Evolutionary conservation across 257 asterid genomes (phyloP), one percentile per base, ranked within the genome.

Genomic region (Parsonsia alboflavescens): DNA sequence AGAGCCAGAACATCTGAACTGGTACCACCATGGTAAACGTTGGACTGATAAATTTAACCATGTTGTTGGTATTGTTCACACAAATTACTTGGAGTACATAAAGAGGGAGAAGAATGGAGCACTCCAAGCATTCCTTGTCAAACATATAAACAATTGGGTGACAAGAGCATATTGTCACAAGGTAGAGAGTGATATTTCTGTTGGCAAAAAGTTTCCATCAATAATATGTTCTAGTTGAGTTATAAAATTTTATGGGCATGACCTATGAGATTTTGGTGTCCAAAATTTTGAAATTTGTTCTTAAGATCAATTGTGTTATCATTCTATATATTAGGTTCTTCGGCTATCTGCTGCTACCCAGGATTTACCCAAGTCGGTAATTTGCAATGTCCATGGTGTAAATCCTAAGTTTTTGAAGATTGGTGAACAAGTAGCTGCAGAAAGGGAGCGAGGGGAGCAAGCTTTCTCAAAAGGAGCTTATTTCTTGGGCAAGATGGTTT

Each of bases 1-100:
- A 90, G 99, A 95, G 81, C 99, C 99, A 13, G 99, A 95, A 80
- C 99, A 95, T 78, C 86, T 95, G 82, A 95, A 95, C 77, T 95
- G 98, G 99, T 95, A 95, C 82, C 99, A 95, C 82, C 99, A 95
- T 76, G 99, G 98, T 39, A 95, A 87, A 85, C 96, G 99, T 30
- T 95, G 99, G 99, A 92, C 96, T 49, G 93, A 95, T 89, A 95
- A 92, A 85, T 95, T 95, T 85, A 92, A 90, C 88, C 97, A 95
- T 71, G 99, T 95, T 50, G 97, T 95, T 19, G 99, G 99, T 21
- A 76, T 95, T 71, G 97, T 95, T 73, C 99, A 95, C 82, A 95
- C 99, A 49, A 95, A 95, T 78, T 95, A 95, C 86, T 88, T 95
- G 90, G 99, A 95, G 80, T 95, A 92, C 85, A 92, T 95, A 90